Percentiles rank a stretch among this genome's conserved stretches.
Conservation (phyloP, 176 grass and related monocot genomes). For the Oryza meyeriana region DNA sequence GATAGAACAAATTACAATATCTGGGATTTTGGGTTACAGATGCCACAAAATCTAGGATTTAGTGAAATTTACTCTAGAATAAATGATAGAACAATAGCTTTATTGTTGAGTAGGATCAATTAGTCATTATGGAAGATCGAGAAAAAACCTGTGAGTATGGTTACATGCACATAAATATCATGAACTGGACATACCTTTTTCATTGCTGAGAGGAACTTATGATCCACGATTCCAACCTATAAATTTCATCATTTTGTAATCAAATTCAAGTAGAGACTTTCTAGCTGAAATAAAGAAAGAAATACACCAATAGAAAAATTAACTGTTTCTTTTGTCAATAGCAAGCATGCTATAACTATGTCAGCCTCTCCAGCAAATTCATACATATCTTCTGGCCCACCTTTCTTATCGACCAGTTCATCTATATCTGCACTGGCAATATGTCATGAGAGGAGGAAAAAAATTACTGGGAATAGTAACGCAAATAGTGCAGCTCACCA, state of each 20-base stretch:
- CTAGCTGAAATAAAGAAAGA: neutral
- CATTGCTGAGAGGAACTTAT: conserved; percentile 80
- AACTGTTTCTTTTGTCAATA: conserved; percentile 73
- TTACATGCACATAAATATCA: neutral
- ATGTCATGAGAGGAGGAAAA: conserved; percentile 18
- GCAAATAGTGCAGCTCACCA: conserved; percentile 42
- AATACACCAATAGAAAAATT: conserved; percentile 20
- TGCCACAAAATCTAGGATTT: neutral
- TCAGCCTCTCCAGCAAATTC: conserved; percentile 78
- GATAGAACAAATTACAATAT: neutral
- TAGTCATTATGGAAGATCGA: neutral
- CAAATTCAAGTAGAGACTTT: neutral
- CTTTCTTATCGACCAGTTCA: conserved; percentile 78
- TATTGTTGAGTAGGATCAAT: neutral
- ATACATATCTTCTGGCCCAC: conserved; percentile 58
- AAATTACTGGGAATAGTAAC: neutral
- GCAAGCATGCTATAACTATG: conserved; percentile 79
- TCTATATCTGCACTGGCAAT: conserved; percentile 47
- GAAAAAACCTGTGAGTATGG: neutral
- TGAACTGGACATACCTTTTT: conserved; percentile 58
- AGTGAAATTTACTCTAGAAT: neutral
- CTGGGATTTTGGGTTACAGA: neutral
- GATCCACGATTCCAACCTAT: conserved; percentile 70
- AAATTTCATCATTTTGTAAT: conserved; percentile 38
- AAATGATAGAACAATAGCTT: neutral